These are phyloP conservation scores for Solanum appendiculatum DNA, from an alignment of 257 asterid genomes.

Conservation along the genomic window DNA sequence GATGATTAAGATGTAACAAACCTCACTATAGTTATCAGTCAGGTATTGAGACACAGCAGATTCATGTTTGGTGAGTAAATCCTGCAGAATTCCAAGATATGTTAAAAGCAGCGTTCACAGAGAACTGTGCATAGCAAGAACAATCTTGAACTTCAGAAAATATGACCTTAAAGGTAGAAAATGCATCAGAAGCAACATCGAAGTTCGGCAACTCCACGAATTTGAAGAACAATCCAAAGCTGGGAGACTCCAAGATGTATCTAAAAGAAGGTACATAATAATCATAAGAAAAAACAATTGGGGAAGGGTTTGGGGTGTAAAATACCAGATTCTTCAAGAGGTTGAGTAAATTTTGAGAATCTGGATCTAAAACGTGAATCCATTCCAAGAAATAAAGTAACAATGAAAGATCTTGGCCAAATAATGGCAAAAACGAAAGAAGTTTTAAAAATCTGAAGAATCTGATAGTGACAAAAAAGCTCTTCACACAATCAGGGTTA, in stretches of 20 bases:
- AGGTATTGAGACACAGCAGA: conserved; percentile 72
- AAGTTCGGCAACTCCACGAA: conserved; percentile 83
- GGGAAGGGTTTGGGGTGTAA: conserved; percentile 1
- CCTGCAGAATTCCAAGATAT: conserved; percentile 35
- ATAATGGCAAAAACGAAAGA: not conserved
- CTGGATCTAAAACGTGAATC: not conserved
- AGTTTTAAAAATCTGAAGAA: not conserved
- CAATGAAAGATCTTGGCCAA: not conserved
- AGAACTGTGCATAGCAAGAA: not conserved
- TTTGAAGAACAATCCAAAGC: conserved; percentile 93
- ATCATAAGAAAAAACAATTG: not conserved
- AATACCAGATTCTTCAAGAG: not conserved
- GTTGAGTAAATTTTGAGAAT: not conserved
- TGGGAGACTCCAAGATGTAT: conserved; percentile 87
- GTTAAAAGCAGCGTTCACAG: not conserved
- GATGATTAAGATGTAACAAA: conserved; percentile 15
- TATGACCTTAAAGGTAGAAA: conserved; percentile 89
- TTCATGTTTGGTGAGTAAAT: conserved; percentile 76
- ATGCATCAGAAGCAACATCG: conserved; percentile 94
- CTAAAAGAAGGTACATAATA: conserved; percentile 31
- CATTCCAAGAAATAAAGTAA: not conserved
- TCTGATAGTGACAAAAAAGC: not conserved
- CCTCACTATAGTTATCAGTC: conserved; percentile 68
- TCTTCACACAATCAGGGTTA: not conserved
- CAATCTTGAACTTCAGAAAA: conserved; percentile 1